Percentiles rank a stretch among this genome's conserved stretches.
Conservation (phyloP, 2,329 filamentous ascomycete species). For the Rhynchosporium secalis region DNA sequence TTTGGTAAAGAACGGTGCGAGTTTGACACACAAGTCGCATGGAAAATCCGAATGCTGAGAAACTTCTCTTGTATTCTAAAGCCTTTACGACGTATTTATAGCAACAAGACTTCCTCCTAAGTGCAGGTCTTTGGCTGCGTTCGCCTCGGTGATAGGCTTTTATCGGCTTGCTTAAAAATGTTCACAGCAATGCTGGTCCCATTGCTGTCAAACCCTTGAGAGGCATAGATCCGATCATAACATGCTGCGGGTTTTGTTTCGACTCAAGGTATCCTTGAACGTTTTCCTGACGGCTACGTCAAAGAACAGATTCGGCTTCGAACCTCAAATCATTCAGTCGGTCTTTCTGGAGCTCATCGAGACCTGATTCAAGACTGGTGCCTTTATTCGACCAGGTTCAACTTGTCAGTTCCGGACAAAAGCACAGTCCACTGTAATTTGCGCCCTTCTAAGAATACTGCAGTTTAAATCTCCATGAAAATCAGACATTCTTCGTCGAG, state of each 20-base stretch:
- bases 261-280: background rate
- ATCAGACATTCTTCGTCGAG: background rate
- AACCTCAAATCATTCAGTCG: constrained; percentile 1
- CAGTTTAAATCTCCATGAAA: background rate
- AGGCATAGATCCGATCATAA: background rate
- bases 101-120: too few species aligned
- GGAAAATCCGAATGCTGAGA: too few species aligned
- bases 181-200: background rate
- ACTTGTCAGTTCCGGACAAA: constrained; percentile 1
- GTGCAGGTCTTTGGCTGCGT: too few species aligned
- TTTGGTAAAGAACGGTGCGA: too few species aligned
- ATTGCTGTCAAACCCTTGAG: background rate
- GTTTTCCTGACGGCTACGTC: background rate
- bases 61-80: too few species aligned
- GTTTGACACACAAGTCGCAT: too few species aligned
- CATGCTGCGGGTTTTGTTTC: background rate
- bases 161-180: background rate
- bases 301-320: background rate
- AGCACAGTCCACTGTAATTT: background rate
- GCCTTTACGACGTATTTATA: too few species aligned
- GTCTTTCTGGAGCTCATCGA: constrained; percentile 2
- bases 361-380: background rate
- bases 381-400: background rate
- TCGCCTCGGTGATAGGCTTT: background rate
- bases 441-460: constrained; percentile 20